These are phyloP conservation scores for Zhuliangozyma parablackwelliae DNA, from an alignment of 1,139 yeast genomes.

Conservation along the genomic window DNA sequence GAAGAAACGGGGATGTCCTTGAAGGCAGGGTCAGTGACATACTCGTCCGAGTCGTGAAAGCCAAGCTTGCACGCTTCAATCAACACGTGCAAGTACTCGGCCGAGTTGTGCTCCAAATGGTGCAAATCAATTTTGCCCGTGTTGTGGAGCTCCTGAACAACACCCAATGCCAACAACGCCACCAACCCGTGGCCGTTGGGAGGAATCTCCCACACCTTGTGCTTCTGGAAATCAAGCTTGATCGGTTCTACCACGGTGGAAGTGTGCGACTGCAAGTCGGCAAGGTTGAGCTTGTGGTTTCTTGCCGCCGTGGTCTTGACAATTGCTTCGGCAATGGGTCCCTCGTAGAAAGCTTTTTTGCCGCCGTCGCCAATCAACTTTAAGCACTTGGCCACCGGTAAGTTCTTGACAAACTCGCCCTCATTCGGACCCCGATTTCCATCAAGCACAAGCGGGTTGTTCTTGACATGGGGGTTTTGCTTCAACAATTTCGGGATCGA, in stretches of 20 bases:
- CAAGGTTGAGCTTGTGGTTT: conserved; percentile 53
- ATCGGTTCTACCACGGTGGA: conserved; percentile 65
- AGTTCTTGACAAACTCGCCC: conserved; percentile 59
- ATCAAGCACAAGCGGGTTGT: conserved; percentile 32
- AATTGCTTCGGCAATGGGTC: conserved; percentile 63
- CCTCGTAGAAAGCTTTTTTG: conserved; percentile 63
- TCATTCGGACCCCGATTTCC: conserved; percentile 43
- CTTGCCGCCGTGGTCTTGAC: conserved; percentile 47
- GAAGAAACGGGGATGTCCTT: conserved; percentile 32
- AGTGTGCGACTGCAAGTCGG: conserved; percentile 54
- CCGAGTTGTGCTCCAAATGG: conserved; percentile 58
- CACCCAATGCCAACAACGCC: conserved; percentile 65
- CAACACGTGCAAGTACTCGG: conserved; percentile 63
- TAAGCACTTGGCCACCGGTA: conserved; percentile 51
- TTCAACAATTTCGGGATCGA: conserved; percentile 32
- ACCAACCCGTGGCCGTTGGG: conserved; percentile 80
- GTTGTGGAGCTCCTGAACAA: conserved; percentile 53
- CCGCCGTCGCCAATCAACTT: conserved; percentile 53
- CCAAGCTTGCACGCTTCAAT: conserved; percentile 70
- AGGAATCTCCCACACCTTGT: conserved; percentile 67
- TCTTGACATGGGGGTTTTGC: conserved; percentile 32
- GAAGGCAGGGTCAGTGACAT: conserved; percentile 58
- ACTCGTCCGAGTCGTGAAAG: conserved; percentile 74
- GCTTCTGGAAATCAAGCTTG: conserved; percentile 39
- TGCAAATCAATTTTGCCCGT: conserved; percentile 42